Evolutionary conservation across 1,284 basidiomycete genomes (phyloP).

Genomic region (Termitomyces sp.): DNA sequence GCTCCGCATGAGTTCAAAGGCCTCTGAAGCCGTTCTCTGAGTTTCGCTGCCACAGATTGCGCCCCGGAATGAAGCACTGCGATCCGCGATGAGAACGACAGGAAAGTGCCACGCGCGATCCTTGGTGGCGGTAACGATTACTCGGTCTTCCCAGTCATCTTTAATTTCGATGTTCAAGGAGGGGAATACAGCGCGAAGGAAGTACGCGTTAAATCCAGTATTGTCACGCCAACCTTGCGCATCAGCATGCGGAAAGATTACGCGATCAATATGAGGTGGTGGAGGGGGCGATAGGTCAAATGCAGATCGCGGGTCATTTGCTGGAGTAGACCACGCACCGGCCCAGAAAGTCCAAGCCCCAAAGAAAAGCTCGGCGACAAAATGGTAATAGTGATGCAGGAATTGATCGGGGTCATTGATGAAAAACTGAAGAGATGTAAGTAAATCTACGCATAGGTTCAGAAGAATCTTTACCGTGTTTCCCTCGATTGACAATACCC

Average conservation of each 20-base stretch:
- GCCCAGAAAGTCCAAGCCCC: constrained; percentile 72
- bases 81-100: constrained; percentile 60
- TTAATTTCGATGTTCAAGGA: constrained; percentile 63
- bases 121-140: constrained; percentile 30
- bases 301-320: neutral
- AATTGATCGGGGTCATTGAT: constrained; percentile 69
- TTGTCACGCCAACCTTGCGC: constrained; percentile 65
- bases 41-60: constrained; percentile 52
- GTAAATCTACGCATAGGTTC: neutral
- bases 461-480: constrained; percentile 47
- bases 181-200: constrained; percentile 74
- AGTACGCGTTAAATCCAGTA: constrained; percentile 69
- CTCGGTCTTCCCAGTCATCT: constrained; percentile 66
- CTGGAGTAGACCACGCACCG: constrained; percentile 34
- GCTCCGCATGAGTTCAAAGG: constrained; percentile 46
- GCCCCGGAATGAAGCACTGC: constrained; percentile 71
- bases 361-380: constrained; percentile 72
- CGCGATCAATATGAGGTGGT: constrained; percentile 56
- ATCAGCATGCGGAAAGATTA: constrained; percentile 61
- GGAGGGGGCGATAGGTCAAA: constrained; percentile 17
- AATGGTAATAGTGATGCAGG: constrained; percentile 79
- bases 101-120: constrained; percentile 45
- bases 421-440: constrained; percentile 36
- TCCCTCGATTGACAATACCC: constrained; percentile 53
- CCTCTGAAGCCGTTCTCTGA: constrained; percentile 65